Conservation (phyloP, 768 basidiomycete genomes). For the Hygrophorus pudorinus region DNA sequence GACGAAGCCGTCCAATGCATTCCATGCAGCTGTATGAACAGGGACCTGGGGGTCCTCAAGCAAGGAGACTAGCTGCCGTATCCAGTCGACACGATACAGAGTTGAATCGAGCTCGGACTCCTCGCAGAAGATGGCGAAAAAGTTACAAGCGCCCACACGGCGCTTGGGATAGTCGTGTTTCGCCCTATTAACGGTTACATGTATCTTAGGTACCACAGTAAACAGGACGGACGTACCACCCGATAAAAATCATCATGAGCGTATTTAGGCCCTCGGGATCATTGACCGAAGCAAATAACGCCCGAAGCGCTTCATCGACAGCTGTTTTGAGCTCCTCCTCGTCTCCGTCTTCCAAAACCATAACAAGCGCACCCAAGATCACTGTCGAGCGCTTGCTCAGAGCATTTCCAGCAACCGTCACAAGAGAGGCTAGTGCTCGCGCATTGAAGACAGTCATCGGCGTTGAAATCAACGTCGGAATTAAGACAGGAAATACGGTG, state of each 20-base stretch:
- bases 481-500: conserved; percentile 94
- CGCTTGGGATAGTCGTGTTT: conserved; percentile 54
- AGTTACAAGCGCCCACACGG: conserved; percentile 42
- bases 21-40: conserved; percentile 78
- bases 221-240: conserved; percentile 50
- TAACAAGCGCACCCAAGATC: conserved; percentile 73
- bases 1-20: conserved; percentile 77
- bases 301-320: conserved; percentile 64
- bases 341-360: conserved; percentile 56
- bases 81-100: conserved; percentile 88
- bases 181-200: conserved; percentile 14
- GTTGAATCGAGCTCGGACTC: conserved; percentile 67
- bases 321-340: conserved; percentile 65
- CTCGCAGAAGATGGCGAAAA: conserved; percentile 56
- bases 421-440: conserved; percentile 79
- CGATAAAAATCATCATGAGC: conserved; percentile 79
- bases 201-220: neutral
- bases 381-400: conserved; percentile 74
- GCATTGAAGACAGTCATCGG: conserved; percentile 97
- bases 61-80: conserved; percentile 75
- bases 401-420: conserved; percentile 88
- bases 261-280: conserved; percentile 87
- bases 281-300: conserved; percentile 66
- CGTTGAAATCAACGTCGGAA: conserved; percentile 81
- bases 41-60: conserved; percentile 69